Conservation (phyloP, 1,284 basidiomycete species). For the Vanrija sp. region DNA sequence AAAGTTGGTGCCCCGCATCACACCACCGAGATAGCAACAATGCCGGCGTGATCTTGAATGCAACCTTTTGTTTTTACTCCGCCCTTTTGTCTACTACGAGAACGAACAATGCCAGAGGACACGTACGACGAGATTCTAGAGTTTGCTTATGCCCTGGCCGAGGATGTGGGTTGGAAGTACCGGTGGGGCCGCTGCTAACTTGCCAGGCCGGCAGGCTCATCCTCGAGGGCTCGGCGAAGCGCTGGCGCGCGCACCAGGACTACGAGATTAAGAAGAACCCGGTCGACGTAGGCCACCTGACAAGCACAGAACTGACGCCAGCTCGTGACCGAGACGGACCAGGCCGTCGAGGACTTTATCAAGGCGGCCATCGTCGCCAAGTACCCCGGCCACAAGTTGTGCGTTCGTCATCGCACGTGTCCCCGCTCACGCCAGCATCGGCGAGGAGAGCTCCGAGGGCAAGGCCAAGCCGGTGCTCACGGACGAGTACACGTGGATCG, state of each 20-base stretch:
- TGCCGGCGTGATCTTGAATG: too few relatives aligned
- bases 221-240: constrained; percentile 25
- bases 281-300: constrained; percentile 55
- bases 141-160: constrained; percentile 20
- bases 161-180: constrained; percentile 13
- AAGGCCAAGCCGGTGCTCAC: constrained; percentile 59
- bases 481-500: constrained; percentile 56
- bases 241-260: constrained; percentile 22
- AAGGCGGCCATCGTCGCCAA: constrained; percentile 61
- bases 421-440: constrained; percentile 55
- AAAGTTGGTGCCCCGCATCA: too few relatives aligned
- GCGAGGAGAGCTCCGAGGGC: constrained; percentile 78
- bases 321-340: constrained; percentile 91
- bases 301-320: constrained; percentile 13
- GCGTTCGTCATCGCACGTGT: not conserved
- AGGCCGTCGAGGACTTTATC: constrained; percentile 83
- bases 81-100: not conserved
- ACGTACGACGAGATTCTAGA: constrained; percentile 26
- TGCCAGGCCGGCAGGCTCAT: constrained; percentile 19
- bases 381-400: constrained; percentile 75
- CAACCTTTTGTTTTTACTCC: not conserved
- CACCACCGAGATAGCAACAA: too few relatives aligned
- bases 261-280: constrained; percentile 37
- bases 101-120: constrained; percentile 4
- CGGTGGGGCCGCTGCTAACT: not conserved